These are phyloP conservation scores for Quercus ilex DNA, from an alignment of 306 rosid genomes.

Conservation along the genomic window DNA sequence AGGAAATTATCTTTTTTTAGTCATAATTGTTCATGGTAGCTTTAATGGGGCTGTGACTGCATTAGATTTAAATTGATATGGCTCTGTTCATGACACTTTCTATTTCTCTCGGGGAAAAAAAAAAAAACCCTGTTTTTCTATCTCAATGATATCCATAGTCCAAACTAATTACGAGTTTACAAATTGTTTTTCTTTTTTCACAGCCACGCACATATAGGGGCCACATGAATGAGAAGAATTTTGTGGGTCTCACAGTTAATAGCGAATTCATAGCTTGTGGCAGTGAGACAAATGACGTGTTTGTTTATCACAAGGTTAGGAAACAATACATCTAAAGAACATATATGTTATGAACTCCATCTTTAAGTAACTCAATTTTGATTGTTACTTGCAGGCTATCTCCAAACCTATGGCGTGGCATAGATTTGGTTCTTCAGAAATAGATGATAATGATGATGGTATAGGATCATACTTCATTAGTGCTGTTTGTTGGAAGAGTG, in stretches of 20 bases:
- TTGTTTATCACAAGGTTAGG: conserved; percentile 92
- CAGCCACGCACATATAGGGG: conserved; percentile 87
- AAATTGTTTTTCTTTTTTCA: conserved; percentile 1
- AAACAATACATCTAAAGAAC: neutral
- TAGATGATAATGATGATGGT: conserved; percentile 67
- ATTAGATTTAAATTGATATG: neutral
- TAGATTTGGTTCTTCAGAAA: conserved; percentile 70
- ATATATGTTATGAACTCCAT: neutral
- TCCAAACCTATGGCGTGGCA: conserved; percentile 85
- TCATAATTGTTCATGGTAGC: neutral
- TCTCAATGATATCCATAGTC: neutral
- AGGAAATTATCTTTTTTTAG: neutral
- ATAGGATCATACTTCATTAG: conserved; percentile 84
- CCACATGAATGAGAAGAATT: conserved; percentile 92
- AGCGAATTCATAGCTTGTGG: conserved; percentile 90
- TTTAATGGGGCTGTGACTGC: neutral
- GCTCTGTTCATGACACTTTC: neutral
- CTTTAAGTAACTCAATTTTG: conserved; percentile 8
- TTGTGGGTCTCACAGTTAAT: conserved; percentile 92
- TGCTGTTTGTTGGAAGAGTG: conserved; percentile 97
- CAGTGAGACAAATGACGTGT: conserved; percentile 92
- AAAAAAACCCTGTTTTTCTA: neutral
- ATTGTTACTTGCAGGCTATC: conserved; percentile 62
- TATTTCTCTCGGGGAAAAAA: neutral
- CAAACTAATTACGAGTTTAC: neutral